Percentiles rank a stretch among this genome's conserved stretches.
Evolutionary conservation across 441 rosid genomes (phyloP).

Genomic region (Erysimum pusillum): DNA sequence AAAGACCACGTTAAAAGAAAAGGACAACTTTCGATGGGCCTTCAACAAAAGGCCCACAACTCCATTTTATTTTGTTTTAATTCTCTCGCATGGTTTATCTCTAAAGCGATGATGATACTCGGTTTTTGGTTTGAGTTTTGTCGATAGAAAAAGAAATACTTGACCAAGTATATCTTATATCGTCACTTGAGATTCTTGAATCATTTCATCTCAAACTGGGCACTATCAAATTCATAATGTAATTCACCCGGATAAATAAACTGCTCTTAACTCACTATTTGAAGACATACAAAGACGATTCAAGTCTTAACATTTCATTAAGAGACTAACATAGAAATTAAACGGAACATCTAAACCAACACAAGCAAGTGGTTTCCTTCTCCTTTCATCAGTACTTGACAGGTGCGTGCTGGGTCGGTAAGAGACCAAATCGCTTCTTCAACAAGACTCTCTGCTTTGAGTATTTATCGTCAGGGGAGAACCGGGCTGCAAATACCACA

Average conservation of each 20-base stretch:
- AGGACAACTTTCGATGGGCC: not conserved
- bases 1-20: not conserved
- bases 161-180: no score
- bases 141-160: not conserved
- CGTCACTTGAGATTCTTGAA: not conserved
- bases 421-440: conserved; percentile 90
- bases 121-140: not conserved
- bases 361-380: conserved; percentile 8
- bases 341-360: conserved; percentile 16
- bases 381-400: conserved; percentile 64
- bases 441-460: conserved; percentile 87
- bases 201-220: not conserved
- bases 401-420: conserved; percentile 85
- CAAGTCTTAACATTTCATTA: conserved; percentile 35
- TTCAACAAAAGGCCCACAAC: not conserved
- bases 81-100: no score
- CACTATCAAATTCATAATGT: not conserved
- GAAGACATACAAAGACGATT: conserved; percentile 11
- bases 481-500: conserved; percentile 74
- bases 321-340: conserved; percentile 24
- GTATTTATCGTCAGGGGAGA: conserved; percentile 96
- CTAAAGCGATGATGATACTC: not conserved
- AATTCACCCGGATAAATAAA: not conserved
- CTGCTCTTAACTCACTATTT: conserved; percentile 18
- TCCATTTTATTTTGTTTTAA: not conserved